These are phyloP conservation scores for Trypanosoma scelopori DNA, from an alignment of 208 protist genomes.

Conservation along the genomic window DNA sequence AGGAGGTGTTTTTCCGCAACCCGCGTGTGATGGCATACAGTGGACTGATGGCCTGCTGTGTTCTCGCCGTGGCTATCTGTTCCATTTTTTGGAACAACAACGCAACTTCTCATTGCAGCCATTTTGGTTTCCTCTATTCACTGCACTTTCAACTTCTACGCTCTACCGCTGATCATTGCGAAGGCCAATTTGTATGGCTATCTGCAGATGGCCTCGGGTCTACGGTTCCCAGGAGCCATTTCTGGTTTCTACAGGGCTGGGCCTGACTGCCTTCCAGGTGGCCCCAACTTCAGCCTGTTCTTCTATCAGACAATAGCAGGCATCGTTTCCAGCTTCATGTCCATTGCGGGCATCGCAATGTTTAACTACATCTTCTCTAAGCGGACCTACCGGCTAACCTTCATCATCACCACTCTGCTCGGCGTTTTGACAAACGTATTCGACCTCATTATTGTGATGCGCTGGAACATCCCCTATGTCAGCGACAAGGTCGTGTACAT, in stretches of 20 bases:
- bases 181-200: constrained; percentile 71
- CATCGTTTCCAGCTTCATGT: constrained; percentile 47
- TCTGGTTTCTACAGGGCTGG: constrained; percentile 48
- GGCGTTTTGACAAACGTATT: constrained; percentile 43
- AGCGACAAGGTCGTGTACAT: constrained; percentile 31
- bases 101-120: constrained; percentile 36
- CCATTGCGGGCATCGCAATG: constrained; percentile 34
- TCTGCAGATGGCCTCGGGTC: constrained; percentile 32
- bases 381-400: constrained; percentile 48
- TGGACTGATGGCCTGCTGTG: constrained; percentile 45
- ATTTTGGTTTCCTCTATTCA: constrained; percentile 41
- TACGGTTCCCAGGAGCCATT: constrained; percentile 34
- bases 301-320: constrained; percentile 62
- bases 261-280: constrained; percentile 38
- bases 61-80: constrained; percentile 43
- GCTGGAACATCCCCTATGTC: constrained; percentile 43
- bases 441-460: constrained; percentile 66
- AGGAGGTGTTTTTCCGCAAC: constrained; percentile 51
- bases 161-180: constrained; percentile 62
- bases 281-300: constrained; percentile 58
- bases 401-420: constrained; percentile 32
- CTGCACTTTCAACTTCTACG: constrained; percentile 58
- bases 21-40: constrained; percentile 55
- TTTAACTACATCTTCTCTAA: constrained; percentile 67
- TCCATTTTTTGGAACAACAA: constrained; percentile 40